Evolutionary conservation across 306 rosid species (phyloP), one percentile per base, ranked within the genome.

Genomic region (Hylodesmum podocarpum): DNA sequence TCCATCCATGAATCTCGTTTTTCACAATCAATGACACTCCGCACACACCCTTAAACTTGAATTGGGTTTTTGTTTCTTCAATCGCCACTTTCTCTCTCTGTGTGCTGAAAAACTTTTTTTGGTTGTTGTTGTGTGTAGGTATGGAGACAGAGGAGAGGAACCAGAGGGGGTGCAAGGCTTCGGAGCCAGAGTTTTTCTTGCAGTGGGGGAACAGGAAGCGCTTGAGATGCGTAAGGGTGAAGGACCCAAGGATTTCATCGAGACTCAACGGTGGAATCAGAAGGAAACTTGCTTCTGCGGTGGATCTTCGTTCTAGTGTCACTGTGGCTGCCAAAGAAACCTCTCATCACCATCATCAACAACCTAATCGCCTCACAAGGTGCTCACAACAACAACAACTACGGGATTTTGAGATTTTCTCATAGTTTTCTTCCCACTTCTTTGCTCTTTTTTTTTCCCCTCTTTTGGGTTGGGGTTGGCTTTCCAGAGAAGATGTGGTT

Each of bases 201-300:
- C 92, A 89, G 94, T 89, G 97, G 97, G 97, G 89, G 18, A 88
- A 84, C 80, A 83, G 82, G 7, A 89, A 87, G 82, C 67, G 92
- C 2, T 70, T 89, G 33, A 82, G 94, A 79, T 91, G 97, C 27
- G 91, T 88, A 68, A 84, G 97, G 83, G 93, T 89, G 65, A 91
- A 89, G 65, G 91, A 86, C 87, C 87, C 94, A 27, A 78, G 89
- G 80, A 84, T 89, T 82, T 87, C 96, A 5, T 24, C 87, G 11
- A 82, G 91, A 19, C 69, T 87, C 43, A 83, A 80, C 74, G 96
- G 89, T 43, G 80, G 89, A 61, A 84, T 91, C 65, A 51, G 87
- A 66, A 84, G 88, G 83, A 91, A 82, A 53, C 82, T 87, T 58
- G 27, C 84, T 53, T 82, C 84, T 36, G 27, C 67, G n/a, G 8